phyloP scores from a whole-genome alignment of 345 rosid genomes.

The Diplotaxis tenuifolia region DNA sequence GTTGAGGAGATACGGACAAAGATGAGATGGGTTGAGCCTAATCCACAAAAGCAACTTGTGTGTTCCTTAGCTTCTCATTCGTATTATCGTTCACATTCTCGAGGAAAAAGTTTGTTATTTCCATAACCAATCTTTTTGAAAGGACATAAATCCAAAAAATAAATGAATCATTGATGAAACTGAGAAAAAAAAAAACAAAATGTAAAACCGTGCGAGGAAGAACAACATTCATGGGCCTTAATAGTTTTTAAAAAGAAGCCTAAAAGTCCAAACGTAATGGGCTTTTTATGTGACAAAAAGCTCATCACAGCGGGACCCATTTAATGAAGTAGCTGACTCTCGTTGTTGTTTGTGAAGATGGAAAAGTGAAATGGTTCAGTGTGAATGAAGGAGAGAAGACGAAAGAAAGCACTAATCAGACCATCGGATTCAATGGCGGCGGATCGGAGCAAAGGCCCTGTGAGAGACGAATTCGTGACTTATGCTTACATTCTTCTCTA shows the following conservation, averaged over 20 bases:
- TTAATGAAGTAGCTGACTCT: too few relatives aligned
- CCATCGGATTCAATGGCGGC: conserved; percentile 59
- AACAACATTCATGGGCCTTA: neutral
- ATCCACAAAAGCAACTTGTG: conserved; percentile 45
- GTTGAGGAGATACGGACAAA: conserved; percentile 39
- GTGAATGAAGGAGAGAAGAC: conserved; percentile 13
- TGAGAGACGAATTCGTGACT: conserved; percentile 49
- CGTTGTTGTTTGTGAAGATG: conserved; percentile 12
- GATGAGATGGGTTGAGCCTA: conserved; percentile 40
- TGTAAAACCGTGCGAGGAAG: neutral
- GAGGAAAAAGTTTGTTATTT: neutral
- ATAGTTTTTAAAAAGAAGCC: neutral
- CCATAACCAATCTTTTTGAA: neutral
- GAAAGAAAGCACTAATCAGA: neutral
- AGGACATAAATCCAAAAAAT: neutral
- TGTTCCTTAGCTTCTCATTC: conserved; percentile 42
- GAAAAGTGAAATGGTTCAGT: conserved; percentile 30
- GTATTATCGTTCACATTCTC: conserved; percentile 40
- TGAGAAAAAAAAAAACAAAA: too few relatives aligned
- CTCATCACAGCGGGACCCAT: too few relatives aligned
- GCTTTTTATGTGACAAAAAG: neutral
- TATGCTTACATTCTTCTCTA: conserved; percentile 85
- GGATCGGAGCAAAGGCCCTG: conserved; percentile 50
- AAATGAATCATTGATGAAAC: neutral
- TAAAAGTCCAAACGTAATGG: neutral